Percentiles rank a stretch among this genome's conserved stretches.
phyloP scores from a whole-genome alignment of 1,284 basidiomycete genomes.

The Sporisorium iseilematis-ciliati region DNA sequence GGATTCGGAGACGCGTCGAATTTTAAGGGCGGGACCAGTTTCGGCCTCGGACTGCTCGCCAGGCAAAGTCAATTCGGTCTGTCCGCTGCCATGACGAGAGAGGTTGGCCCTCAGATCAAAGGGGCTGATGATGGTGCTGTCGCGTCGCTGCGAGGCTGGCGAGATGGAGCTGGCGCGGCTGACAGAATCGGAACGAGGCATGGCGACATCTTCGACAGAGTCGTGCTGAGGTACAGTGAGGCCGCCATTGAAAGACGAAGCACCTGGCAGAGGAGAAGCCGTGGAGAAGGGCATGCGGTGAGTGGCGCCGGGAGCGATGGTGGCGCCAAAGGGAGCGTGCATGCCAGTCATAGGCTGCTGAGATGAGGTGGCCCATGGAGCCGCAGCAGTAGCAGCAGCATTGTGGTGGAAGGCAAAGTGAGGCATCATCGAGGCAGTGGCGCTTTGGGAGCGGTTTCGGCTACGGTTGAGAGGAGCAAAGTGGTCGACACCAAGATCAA shows the following conservation, averaged over 20 bases:
- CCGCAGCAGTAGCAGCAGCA: conserved; percentile 23
- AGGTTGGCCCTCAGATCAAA: conserved; percentile 20
- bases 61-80: conserved; percentile 43
- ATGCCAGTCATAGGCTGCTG: conserved; percentile 16
- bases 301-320: conserved; percentile 29
- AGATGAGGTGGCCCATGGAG: conserved; percentile 30
- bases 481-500: conserved; percentile 35
- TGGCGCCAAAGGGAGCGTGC: conserved; percentile 27
- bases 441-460: conserved; percentile 45
- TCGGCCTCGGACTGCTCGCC: conserved; percentile 32
- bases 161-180: conserved; percentile 30
- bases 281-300: conserved; percentile 21
- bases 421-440: conserved; percentile 28
- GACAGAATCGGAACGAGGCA: conserved; percentile 17
- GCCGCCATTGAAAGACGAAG: conserved; percentile 17
- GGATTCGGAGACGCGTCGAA: conserved; percentile 9
- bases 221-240: conserved; percentile 21
- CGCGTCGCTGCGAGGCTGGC: conserved; percentile 18
- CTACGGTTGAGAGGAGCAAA: conserved; percentile 23
- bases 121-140: conserved; percentile 21
- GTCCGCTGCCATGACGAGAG: conserved; percentile 42
- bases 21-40: conserved; percentile 13
- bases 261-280: conserved; percentile 13
- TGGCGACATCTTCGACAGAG: conserved; percentile 18
- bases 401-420: conserved; percentile 17